Percentiles rank a stretch among this genome's conserved stretches.
These are phyloP conservation scores for Trichoderma sp. DNA, from an alignment of 2,329 filamentous ascomycete species.

Conservation along the genomic window DNA sequence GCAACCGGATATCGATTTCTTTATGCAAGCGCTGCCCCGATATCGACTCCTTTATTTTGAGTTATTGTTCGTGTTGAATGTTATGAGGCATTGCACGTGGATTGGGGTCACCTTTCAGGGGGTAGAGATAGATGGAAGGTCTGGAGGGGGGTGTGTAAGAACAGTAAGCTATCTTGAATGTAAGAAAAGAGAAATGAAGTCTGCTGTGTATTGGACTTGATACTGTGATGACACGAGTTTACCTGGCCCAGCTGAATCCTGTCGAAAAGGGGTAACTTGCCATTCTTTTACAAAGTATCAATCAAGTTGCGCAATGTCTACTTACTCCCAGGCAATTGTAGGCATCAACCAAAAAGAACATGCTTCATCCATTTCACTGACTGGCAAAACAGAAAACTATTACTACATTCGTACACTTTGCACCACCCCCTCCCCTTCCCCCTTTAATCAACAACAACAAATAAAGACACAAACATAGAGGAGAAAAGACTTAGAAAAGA, in stretches of 20 bases:
- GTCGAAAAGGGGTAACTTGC: too few relatives aligned
- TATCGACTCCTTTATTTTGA: neutral
- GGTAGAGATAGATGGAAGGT: neutral
- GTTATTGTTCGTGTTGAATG: neutral
- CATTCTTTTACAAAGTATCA: too few relatives aligned
- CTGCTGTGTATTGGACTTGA: too few relatives aligned
- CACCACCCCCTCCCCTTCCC: neutral
- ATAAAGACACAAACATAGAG: neutral
- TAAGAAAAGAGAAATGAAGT: neutral
- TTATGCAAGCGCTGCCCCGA: constrained; percentile 23
- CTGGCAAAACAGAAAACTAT: neutral
- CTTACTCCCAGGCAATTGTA: too few relatives aligned
- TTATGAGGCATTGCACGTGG: neutral
- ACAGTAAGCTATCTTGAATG: too few relatives aligned
- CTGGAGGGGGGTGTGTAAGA: too few relatives aligned
- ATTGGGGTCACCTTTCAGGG: neutral
- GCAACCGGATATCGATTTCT: constrained; percentile 9
- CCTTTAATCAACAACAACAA: too few relatives aligned
- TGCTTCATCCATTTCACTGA: neutral
- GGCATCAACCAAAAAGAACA: too few relatives aligned
- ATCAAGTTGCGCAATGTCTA: too few relatives aligned
- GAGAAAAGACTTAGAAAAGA: neutral
- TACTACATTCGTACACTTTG: constrained; percentile 9
- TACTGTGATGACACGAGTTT: too few relatives aligned
- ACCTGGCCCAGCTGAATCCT: too few relatives aligned